phyloP scores from a whole-genome alignment of 805 yeast species.

The Huiozyma naganishii region DNA sequence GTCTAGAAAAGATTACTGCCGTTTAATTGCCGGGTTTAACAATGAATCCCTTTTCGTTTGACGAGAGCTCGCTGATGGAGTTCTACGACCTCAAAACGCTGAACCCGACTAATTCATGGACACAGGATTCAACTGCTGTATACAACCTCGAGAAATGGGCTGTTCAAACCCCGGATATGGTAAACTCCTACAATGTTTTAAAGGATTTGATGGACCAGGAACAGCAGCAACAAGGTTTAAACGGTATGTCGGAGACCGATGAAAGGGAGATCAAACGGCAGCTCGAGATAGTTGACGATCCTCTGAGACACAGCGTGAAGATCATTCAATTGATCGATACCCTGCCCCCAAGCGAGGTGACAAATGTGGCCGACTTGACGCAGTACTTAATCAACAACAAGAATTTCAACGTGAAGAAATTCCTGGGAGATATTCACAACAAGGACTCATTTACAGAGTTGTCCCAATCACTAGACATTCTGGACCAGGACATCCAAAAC shows the following conservation, averaged over 20 bases:
- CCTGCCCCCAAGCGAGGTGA: conserved; percentile 29
- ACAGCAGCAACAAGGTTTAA: conserved; percentile 8
- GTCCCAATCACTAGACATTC: conserved; percentile 34
- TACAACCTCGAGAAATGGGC: conserved; percentile 18
- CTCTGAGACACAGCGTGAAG: conserved; percentile 37
- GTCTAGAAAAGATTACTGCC: no score
- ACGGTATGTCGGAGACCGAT: not conserved
- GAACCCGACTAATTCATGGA: conserved; percentile 32
- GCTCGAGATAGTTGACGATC: conserved; percentile 33
- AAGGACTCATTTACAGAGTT: conserved; percentile 44
- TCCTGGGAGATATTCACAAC: conserved; percentile 44
- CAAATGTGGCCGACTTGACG: conserved; percentile 14
- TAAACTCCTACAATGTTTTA: conserved; percentile 26
- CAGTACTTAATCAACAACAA: conserved; percentile 46
- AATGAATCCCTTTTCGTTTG: conserved; percentile 13
- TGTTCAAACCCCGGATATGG: conserved; percentile 15
- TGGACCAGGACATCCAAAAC: conserved; percentile 39
- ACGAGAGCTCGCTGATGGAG: conserved; percentile 22
- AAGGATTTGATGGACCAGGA: conserved; percentile 23
- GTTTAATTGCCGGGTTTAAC: not conserved
- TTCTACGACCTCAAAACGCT: conserved; percentile 37
- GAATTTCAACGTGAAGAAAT: conserved; percentile 46
- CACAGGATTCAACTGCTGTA: conserved; percentile 22
- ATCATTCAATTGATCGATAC: conserved; percentile 32
- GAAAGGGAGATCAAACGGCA: not conserved